Base-by-base conservation (phyloP, 2,329 filamentous ascomycete genomes). In the Mycosphaerella sp. region DNA sequence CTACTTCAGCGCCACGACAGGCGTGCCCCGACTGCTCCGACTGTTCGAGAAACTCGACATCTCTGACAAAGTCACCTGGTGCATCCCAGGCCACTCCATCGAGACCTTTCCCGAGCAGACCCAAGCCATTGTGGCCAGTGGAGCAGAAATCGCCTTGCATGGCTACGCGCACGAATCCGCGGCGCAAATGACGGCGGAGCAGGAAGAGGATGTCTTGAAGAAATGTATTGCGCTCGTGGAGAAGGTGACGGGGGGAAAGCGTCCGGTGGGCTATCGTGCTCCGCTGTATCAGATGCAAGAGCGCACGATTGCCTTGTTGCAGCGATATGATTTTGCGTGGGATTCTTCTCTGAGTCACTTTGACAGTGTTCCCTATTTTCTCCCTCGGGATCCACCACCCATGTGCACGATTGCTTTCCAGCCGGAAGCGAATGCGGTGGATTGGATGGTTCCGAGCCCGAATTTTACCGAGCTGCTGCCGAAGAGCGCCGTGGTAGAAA, bases 41-140 rank as follows among this genome's bases (percentile, higher is more conserved):
- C 68, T 83, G 48, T 78, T 83, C 62, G 71, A 74, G 32, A 78
- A 76, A 60, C 72, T 78, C 41, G 63, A 66, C 1, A 74, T 83
- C 23, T 69, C 77, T 2, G 71, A 79, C 29, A 77, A 77, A 55
- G 72, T 79, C 29, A 82, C 80, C 3, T 83, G 80, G 80, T 82
- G 81, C 61, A 75, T 83, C 9, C 80, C 80, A 0, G 80, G 80
- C 45, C 80, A 83, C 67, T 79, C 75, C 0, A 72, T 80, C 48
- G 80, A 83, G 59, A 80, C 75, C 8, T 83, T 83, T 57, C 79
- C 79, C 0, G 64, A 69, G 2, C 72, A 81, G 52, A 76, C 77
- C 2, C 67, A 70, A 48, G 69, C 71, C 44, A 78, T 83, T 21
- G 67, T 80, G 2, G 72, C 76, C 4, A 77, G 74, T 32, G 79